These are phyloP conservation scores for Amauroascus verrucosus DNA, from an alignment of 2,329 filamentous ascomycete species.

Conservation along the genomic window DNA sequence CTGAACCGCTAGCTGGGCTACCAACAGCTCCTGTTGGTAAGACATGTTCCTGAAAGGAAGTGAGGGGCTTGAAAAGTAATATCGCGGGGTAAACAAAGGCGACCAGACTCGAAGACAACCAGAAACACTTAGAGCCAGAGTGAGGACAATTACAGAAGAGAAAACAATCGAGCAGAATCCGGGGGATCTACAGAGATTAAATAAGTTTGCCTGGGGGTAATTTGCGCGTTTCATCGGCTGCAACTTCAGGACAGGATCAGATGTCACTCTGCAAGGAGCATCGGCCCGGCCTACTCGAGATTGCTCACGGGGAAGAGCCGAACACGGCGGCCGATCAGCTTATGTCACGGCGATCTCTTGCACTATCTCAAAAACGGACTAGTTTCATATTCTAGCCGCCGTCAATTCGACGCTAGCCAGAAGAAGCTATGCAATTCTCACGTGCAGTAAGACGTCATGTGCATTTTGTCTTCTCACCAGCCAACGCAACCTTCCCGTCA, in stretches of 20 bases:
- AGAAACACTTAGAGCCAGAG: slow-evolving; percentile 36
- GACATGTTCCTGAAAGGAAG: slow-evolving; percentile 28
- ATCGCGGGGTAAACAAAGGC: slow-evolving; percentile 15
- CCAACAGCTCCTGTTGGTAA: slow-evolving; percentile 68
- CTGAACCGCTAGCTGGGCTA: slow-evolving; percentile 82
- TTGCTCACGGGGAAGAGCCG: background rate
- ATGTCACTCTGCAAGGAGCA: slow-evolving; percentile 11
- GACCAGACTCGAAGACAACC: slow-evolving; percentile 23
- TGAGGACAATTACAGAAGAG: slow-evolving; percentile 18
- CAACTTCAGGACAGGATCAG: slow-evolving; percentile 4
- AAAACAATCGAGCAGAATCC: slow-evolving; percentile 5
- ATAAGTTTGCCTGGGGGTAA: slow-evolving; percentile 2
- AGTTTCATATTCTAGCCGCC: background rate
- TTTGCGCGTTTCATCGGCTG: slow-evolving; percentile 8
- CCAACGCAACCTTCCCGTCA: slow-evolving; percentile 1
- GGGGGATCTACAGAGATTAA: slow-evolving; percentile 7
- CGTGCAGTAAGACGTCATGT: slow-evolving; percentile 6
- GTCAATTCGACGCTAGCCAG: background rate
- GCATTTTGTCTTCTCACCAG: background rate
- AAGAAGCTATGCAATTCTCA: background rate
- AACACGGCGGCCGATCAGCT: background rate
- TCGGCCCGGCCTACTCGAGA: background rate
- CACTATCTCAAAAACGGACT: background rate
- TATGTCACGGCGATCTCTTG: background rate
- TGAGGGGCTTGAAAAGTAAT: slow-evolving; percentile 17